Base-by-base conservation (phyloP, 495 filamentous ascomycete species). In the Bacidia rubella region DNA sequence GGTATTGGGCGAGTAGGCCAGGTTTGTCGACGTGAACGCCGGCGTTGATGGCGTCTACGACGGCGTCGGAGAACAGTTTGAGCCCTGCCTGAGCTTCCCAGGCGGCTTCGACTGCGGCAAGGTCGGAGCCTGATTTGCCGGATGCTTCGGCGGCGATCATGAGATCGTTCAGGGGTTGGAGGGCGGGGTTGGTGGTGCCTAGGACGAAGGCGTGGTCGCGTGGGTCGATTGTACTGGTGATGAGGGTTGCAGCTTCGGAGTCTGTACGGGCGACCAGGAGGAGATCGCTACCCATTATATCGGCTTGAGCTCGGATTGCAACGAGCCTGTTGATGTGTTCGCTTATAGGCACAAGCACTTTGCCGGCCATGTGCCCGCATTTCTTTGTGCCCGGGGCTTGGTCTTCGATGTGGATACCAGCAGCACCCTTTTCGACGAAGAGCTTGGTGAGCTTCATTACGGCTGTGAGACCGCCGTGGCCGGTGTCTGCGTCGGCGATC, bases 391-490 rank as follows among this genome's bases (percentile, higher is more conserved):
- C 92, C 1, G 92, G 90, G 10, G 92, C 92, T 69, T 98, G 92
- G 64, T 98, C 92, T 69, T 98, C 92, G 57, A 98, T 96, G 68
- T 98, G 92, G 62, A 98, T 95, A 60, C 92, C 92, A 40, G 92
- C 92, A 29, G 92, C 92, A 63, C 92, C 92, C 61, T 90, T 88
- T 75, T 98, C 92, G 56, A 98, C 71, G 71, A 98, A 98, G 17
- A 98, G 76, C 73, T 95, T 95, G 49, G 92, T 98, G 49, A 98
- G 80, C 76, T 98, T 98, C 93, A 98, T 96, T 60, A 96, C 82
- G 32, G 92, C 92, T 12, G 93, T 98, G 54, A 98, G 74, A 62
- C 92, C 92, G 59, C 92, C 92, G 69, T 98, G 92, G 56, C 92
- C 92, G 11, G 92, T 98, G 63, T 98, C 92, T 32, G 92, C 92